A percentile compares a stretch with the other conserved stretches of the same genome.
Conservation (phyloP, 2,329 filamentous ascomycete genomes). For the Epichloe glyceriae region DNA sequence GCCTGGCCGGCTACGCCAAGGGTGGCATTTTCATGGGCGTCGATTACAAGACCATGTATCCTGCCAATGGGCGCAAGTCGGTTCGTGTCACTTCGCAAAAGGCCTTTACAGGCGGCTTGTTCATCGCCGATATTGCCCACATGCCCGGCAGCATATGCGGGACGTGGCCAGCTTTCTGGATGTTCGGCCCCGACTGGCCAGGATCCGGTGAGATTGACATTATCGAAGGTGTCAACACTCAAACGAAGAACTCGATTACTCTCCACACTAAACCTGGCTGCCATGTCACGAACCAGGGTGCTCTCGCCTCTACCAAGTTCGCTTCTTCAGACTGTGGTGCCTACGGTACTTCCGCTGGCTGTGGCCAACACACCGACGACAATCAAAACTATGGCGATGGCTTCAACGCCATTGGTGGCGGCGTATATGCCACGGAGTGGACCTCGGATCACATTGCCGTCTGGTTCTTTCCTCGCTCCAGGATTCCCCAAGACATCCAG, state of each 20-base stretch:
- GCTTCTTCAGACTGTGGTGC: slow-evolving; percentile 44
- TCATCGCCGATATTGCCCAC: slow-evolving; percentile 61
- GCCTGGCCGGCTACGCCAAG: slow-evolving; percentile 44
- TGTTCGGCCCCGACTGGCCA: slow-evolving; percentile 59
- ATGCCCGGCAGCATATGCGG: slow-evolving; percentile 64
- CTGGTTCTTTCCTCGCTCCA: slow-evolving; percentile 65
- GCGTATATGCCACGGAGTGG: slow-evolving; percentile 68
- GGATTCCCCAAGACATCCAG: slow-evolving; percentile 51
- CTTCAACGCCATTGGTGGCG: slow-evolving; percentile 59
- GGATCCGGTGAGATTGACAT: slow-evolving; percentile 64
- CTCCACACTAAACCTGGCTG: slow-evolving; percentile 55
- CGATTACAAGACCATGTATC: slow-evolving; percentile 45
- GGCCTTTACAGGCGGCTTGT: slow-evolving; percentile 54
- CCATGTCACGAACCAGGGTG: slow-evolving; percentile 36
- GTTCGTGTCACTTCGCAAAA: slow-evolving; percentile 57
- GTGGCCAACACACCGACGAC: slow-evolving; percentile 38
- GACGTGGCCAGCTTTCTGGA: slow-evolving; percentile 65
- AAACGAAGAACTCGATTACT: slow-evolving; percentile 46
- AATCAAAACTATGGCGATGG: slow-evolving; percentile 48
- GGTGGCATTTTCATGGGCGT: slow-evolving; percentile 55
- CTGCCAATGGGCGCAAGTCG: slow-evolving; percentile 49
- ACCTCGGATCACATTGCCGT: slow-evolving; percentile 57
- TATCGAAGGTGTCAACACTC: slow-evolving; percentile 61
- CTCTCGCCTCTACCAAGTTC: slow-evolving; percentile 31
- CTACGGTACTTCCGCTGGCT: slow-evolving; percentile 41